phyloP scores from a whole-genome alignment of 1,284 basidiomycete species.

The Rhodotorula mucilaginosa region DNA sequence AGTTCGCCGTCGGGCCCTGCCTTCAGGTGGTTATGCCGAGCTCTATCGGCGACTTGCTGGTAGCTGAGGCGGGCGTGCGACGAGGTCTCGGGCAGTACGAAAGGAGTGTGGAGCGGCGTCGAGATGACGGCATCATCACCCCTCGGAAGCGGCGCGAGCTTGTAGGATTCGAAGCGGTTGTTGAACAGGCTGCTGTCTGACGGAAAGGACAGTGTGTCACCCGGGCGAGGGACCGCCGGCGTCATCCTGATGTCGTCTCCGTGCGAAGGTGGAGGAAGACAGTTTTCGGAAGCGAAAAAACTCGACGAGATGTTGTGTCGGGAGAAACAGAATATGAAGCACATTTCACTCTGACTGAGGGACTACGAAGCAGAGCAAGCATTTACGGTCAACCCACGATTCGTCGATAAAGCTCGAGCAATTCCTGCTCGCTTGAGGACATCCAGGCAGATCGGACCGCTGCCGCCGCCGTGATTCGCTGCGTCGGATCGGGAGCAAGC shows the following conservation, averaged over 20 bases:
- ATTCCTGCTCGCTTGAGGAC: neutral
- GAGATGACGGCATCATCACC: slow-evolving; percentile 9
- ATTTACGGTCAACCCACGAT: neutral
- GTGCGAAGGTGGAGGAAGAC: neutral
- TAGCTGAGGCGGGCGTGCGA: slow-evolving; percentile 57
- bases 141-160: slow-evolving; percentile 51
- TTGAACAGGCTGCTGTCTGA: slow-evolving; percentile 60
- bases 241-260: neutral
- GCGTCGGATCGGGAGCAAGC: slow-evolving; percentile 4
- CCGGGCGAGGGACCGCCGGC: neutral
- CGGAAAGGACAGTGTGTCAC: slow-evolving; percentile 28
- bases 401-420: slow-evolving; percentile 8
- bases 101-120: slow-evolving; percentile 14
- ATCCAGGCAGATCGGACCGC: slow-evolving; percentile 13
- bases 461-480: neutral
- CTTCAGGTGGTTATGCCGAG: slow-evolving; percentile 77
- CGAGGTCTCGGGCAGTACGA: slow-evolving; percentile 14
- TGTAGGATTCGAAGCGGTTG: slow-evolving; percentile 80
- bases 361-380: neutral
- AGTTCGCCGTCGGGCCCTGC: slow-evolving; percentile 54
- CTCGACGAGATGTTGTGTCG: neutral
- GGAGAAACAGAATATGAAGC: neutral
- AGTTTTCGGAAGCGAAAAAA: neutral
- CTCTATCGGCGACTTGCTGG: slow-evolving; percentile 76
- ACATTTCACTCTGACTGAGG: neutral